A percentile compares a stretch with the other conserved stretches of the same genome.
Conservation (phyloP, 441 rosid genomes). For the Populus trichocarpa region DNA sequence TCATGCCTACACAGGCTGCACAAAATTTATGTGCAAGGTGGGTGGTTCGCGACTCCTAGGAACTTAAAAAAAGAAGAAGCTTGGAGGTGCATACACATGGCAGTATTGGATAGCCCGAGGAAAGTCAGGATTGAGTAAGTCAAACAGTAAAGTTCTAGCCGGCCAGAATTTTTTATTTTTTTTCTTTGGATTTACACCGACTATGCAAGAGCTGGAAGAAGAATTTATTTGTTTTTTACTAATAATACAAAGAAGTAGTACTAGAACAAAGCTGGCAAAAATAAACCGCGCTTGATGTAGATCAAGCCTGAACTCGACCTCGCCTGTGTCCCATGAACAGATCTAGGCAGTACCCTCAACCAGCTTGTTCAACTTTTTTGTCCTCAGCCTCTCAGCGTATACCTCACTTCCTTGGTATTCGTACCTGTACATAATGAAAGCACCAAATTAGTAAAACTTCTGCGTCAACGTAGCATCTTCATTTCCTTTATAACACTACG, state of each 20-base stretch:
- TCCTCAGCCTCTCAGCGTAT: slow-evolving; percentile 55
- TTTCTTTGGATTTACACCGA: too few species aligned
- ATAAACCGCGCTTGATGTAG: neutral
- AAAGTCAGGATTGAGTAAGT: too few species aligned
- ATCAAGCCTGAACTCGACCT: neutral
- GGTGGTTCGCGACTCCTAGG: too few species aligned
- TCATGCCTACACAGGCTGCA: too few species aligned
- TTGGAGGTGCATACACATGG: too few species aligned
- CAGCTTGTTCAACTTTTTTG: slow-evolving; percentile 60
- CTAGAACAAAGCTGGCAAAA: neutral
- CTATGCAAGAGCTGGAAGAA: neutral
- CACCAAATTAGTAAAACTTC: neutral
- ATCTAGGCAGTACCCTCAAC: slow-evolving; percentile 48
- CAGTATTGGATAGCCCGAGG: too few species aligned
- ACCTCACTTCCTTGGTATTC: slow-evolving; percentile 53
- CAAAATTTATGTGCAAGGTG: too few species aligned
- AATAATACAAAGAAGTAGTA: too few species aligned
- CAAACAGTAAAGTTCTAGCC: too few species aligned
- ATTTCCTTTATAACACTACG: neutral
- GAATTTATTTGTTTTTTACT: too few species aligned
- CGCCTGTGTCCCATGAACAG: neutral
- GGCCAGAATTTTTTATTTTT: too few species aligned
- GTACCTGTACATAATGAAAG: slow-evolving; percentile 18
- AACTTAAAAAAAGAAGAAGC: too few species aligned
- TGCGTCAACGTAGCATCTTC: neutral